These are phyloP conservation scores for Fusarium fracticaudum DNA, from an alignment of 2,329 filamentous ascomycete genomes.

Conservation along the genomic window DNA sequence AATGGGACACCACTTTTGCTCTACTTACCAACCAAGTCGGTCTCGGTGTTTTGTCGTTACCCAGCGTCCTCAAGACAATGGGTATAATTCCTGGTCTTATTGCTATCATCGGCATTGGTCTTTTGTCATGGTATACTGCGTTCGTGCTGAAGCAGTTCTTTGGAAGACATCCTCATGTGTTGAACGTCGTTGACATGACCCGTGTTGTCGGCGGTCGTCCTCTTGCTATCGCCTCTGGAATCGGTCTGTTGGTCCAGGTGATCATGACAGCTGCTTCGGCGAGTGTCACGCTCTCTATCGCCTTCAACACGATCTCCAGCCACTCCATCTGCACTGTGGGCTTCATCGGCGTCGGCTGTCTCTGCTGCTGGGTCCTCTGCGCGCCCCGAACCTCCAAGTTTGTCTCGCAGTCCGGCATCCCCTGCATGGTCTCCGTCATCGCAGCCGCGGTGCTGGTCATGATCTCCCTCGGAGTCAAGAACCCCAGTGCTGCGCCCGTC, in stretches of 20 bases:
- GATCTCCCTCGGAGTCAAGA: constrained; percentile 47
- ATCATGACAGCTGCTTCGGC: constrained; percentile 76
- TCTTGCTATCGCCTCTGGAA: constrained; percentile 48
- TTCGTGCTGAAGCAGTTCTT: constrained; percentile 70
- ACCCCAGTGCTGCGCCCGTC: constrained; percentile 43
- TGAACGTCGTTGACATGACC: constrained; percentile 77
- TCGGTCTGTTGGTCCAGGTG: constrained; percentile 77
- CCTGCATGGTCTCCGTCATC: constrained; percentile 48
- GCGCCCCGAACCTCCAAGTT: constrained; percentile 72
- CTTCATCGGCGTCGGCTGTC: constrained; percentile 70
- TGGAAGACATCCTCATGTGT: constrained; percentile 72
- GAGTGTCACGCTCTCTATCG: constrained; percentile 72
- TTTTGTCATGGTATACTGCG: constrained; percentile 71
- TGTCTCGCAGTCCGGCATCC: constrained; percentile 45
- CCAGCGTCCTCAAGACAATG: constrained; percentile 74
- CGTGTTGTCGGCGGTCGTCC: constrained; percentile 55
- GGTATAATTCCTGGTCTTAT: constrained; percentile 75
- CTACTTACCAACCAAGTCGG: constrained; percentile 50
- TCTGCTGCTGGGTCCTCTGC: constrained; percentile 71
- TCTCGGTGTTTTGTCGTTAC: constrained; percentile 70
- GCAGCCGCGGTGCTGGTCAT: constrained; percentile 51
- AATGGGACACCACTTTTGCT: constrained; percentile 48
- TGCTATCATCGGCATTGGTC: constrained; percentile 70
- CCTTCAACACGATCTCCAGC: constrained; percentile 73
- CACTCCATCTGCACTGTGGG: constrained; percentile 72